Evolutionary conservation across 768 basidiomycete genomes (phyloP), one percentile per base, ranked within the genome.

Genomic region (Pisolithus albus): DNA sequence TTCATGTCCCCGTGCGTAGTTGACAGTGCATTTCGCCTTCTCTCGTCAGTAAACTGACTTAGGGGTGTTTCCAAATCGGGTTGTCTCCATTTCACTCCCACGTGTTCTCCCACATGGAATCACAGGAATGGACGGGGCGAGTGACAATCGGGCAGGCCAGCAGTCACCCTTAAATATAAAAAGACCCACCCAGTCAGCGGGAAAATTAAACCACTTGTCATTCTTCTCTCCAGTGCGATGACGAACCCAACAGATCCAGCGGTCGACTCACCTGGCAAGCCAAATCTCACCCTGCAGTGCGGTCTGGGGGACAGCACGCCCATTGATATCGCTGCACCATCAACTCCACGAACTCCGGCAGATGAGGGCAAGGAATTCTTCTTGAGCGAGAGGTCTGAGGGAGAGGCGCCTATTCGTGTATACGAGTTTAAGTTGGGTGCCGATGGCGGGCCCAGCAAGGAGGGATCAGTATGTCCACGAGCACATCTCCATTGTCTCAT

Each of bases 351-450:
- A 73, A 96, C 93, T 3, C 93, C 92, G 36, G 92, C 93, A 38
- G 92, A 95, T 64, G 92, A 95, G 64, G 92, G 84, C 23, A 81
- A 93, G 64, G 85, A 86, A 34, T 96, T 90, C 73, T 96, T 96
- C 61, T 76, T 86, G 59, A 78, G 81, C 4, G 66, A 72, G 26
- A 58, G 73, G 46, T 67, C 60, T 7, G 66, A 72, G 15, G 80
- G 78, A 36, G 86, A 87, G 57, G 66, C 70, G 3, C 85, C 84
- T 5, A 78, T 97, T 41, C 78, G 75, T 56, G 92, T 97, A 16
- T 95, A 92, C 61, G 88, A 94, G 69, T 78, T 99, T 34, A 74
- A 75, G 45, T 76, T 99, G 34, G 92, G 92, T 62, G 77, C 85
- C 13, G 91, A 98, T 70, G 96, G 96, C 40, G 91, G 90, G 15